Evolutionary conservation across 2,329 filamentous ascomycete species (phyloP), one percentile per base, ranked within the genome.

Genomic region (Fusarium sp.): DNA sequence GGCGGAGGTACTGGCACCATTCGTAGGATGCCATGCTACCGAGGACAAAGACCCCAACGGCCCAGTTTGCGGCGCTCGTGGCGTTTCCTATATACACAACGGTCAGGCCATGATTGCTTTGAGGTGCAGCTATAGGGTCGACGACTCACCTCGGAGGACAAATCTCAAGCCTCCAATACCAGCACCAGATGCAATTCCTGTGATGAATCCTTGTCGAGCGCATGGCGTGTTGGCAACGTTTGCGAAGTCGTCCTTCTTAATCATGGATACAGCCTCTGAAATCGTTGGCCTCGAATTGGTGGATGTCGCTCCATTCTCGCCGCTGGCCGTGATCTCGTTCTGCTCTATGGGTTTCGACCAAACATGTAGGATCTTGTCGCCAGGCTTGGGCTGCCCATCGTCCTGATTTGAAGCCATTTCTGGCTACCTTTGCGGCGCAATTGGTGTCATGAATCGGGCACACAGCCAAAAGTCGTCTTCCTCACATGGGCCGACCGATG

Each of bases 211-310:
- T 80, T 97, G 93, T 70, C 95, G 88, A 22, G 94, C 93, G 82
- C 96, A 98, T 0, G 96, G 96, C 66, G 91, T 89, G 82, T 93
- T 92, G 81, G 95, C 92, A 62, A 97, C 86, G 52, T 90, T 89
- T 52, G 90, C 82, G 73, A 95, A 93, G 78, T 96, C 94, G 42
- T 92, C 87, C 42, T 87, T 80, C 70, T 91, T 91, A 70, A 96
- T 91, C 57, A 88, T 89, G 71, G 90, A 89, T 59, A 95, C 85
- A 1, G 90, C 93, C 47, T 94, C 91, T 40, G 77, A 57, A 81
- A 89, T 64, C 84, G 86, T 72, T 79, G 81, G 79, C 81, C 82
- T 74, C 81, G 76, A 64, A 60, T 76, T 79, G 58, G 66, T 62
- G 5, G 75, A 66, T 57, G 76, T 70, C 54, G 75, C 58, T 56